Conservation (phyloP, 768 basidiomycete genomes). For the Melanogaster broomeanus region DNA sequence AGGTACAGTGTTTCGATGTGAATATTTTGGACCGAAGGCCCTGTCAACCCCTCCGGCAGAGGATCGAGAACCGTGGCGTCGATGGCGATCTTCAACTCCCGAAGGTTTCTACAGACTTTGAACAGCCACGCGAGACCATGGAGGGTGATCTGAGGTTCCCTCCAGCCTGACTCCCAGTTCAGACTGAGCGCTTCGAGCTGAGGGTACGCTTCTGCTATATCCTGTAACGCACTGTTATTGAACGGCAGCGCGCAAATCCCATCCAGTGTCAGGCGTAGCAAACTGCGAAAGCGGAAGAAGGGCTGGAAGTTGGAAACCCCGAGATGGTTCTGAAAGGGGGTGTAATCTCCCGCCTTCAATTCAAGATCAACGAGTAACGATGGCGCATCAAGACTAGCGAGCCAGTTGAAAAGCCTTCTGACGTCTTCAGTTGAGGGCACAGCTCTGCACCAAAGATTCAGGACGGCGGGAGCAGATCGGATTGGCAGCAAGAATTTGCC, state of each 20-base stretch:
- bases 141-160: background rate
- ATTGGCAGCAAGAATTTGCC: background rate
- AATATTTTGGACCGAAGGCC: background rate
- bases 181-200: background rate
- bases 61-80: background rate
- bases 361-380: background rate
- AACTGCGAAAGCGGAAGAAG: background rate
- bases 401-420: background rate
- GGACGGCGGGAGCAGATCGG: background rate
- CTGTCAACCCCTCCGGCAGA: background rate
- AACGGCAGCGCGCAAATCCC: background rate
- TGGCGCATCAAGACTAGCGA: background rate
- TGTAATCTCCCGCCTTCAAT: background rate
- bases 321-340: background rate
- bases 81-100: background rate
- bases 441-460: background rate
- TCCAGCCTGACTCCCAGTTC: background rate
- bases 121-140: background rate
- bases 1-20: background rate
- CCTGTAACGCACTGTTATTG: background rate
- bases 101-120: background rate
- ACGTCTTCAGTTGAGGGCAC: background rate
- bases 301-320: background rate
- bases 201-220: background rate
- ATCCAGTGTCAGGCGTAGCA: background rate